Percentiles rank a stretch among this genome's conserved stretches.
These are phyloP conservation scores for Zelopaecilomyces penicillatus DNA, from an alignment of 2,329 filamentous ascomycete genomes.

Conservation along the genomic window DNA sequence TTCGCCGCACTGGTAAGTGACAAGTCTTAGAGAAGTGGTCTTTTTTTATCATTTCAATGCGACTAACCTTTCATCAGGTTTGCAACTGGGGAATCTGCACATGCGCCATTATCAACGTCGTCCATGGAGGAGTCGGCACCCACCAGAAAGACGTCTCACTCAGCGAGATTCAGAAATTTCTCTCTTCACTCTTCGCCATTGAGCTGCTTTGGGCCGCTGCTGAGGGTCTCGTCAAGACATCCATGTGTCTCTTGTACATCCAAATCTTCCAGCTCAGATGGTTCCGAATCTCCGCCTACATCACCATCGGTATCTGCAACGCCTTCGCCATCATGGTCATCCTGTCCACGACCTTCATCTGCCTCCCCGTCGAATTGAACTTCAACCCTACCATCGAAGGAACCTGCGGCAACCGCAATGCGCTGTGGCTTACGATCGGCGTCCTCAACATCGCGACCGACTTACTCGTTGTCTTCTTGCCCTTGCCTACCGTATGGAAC, in stretches of 20 bases:
- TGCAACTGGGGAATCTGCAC: background rate
- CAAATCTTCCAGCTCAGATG: background rate
- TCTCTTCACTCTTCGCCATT: slow-evolving; percentile 1
- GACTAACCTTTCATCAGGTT: slow-evolving; percentile 1
- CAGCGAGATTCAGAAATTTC: background rate
- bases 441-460: slow-evolving; percentile 23
- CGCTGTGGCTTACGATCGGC: slow-evolving; percentile 19
- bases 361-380: slow-evolving; percentile 24
- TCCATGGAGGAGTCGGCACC: background rate
- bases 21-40: background rate
- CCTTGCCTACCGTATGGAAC: slow-evolving; percentile 22
- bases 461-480: slow-evolving; percentile 21
- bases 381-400: slow-evolving; percentile 26
- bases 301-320: slow-evolving; percentile 1
- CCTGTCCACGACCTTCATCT: slow-evolving; percentile 19
- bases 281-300: slow-evolving; percentile 1
- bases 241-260: slow-evolving; percentile 1
- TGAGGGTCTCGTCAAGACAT: slow-evolving; percentile 1
- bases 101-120: background rate
- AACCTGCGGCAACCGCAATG: slow-evolving; percentile 21
- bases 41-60: background rate
- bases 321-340: slow-evolving; percentile 1
- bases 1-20: background rate
- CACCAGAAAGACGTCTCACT: background rate
- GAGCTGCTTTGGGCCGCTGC: slow-evolving; percentile 1